Conservation (phyloP, 73 alveolate genomes). For the Paramecium octaurelia region DNA sequence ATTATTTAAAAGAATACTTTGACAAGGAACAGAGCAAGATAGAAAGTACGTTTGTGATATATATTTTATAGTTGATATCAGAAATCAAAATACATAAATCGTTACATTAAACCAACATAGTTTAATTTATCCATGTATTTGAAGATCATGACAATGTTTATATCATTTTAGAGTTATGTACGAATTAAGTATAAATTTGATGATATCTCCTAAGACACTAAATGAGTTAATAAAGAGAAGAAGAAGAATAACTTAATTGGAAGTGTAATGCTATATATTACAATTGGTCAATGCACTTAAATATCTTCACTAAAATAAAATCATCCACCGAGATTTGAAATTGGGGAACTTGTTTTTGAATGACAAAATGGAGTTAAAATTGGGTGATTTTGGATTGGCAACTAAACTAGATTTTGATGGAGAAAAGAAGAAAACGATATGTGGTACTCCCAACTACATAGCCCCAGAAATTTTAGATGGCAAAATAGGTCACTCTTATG, state of each 20-base stretch:
- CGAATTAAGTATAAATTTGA: constrained; percentile 63
- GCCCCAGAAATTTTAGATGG: constrained; percentile 98
- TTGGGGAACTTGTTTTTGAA: constrained; percentile 94
- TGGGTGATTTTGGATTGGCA: constrained; percentile 99
- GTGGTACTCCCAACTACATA: constrained; percentile 98
- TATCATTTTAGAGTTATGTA: constrained; percentile 89
- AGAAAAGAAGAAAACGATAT: constrained; percentile 94
- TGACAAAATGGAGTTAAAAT: constrained; percentile 96
- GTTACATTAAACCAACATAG: constrained; percentile 88
- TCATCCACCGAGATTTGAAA: constrained; percentile 96
- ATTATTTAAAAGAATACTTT: constrained; percentile 88
- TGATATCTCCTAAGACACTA: constrained; percentile 74
- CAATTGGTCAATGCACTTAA: constrained; percentile 90
- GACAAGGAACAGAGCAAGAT: constrained; percentile 92
- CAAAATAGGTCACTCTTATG: constrained; percentile 94
- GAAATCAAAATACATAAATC: constrained; percentile 95
- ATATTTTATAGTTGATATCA: constrained; percentile 75
- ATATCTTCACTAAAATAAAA: constrained; percentile 91
- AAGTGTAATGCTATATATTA: constrained; percentile 90
- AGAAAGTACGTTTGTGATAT: constrained; percentile 72
- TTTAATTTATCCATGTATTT: constrained; percentile 93
- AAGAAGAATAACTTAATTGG: constrained; percentile 91
- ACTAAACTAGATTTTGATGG: constrained; percentile 98
- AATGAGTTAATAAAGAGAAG: constrained; percentile 95
- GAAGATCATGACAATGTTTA: constrained; percentile 94